Conservation (phyloP, 352 stramenopile genomes). For the Pythium scleroteichum region DNA sequence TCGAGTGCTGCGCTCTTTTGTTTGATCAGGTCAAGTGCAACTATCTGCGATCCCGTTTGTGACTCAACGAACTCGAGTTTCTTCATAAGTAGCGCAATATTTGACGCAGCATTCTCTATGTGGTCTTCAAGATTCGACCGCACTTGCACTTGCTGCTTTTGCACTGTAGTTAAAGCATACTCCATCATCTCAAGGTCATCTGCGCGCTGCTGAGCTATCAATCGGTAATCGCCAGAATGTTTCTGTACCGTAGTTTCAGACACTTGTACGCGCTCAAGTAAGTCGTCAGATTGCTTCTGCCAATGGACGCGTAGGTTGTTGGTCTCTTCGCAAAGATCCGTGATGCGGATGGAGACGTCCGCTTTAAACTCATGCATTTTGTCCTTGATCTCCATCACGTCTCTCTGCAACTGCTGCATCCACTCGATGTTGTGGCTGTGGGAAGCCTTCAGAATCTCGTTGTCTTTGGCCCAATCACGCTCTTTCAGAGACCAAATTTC, state of each 20-base stretch:
- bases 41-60: constrained; percentile 36
- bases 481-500: constrained; percentile 82
- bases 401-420: constrained; percentile 85
- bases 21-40: constrained; percentile 50
- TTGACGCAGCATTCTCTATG: constrained; percentile 37
- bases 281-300: constrained; percentile 69
- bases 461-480: constrained; percentile 85
- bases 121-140: constrained; percentile 58
- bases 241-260: constrained; percentile 47
- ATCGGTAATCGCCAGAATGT: constrained; percentile 42
- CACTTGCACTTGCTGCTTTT: constrained; percentile 66
- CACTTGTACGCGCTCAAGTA: constrained; percentile 57
- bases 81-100: constrained; percentile 47
- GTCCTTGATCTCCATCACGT: constrained; percentile 82
- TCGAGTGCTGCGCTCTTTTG: constrained; percentile 55
- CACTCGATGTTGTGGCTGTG: constrained; percentile 83
- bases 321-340: constrained; percentile 62
- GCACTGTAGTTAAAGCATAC: constrained; percentile 60
- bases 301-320: constrained; percentile 66
- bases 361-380: constrained; percentile 64
- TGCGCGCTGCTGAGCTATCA: constrained; percentile 52
- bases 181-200: constrained; percentile 80
- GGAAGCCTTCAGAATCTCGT: constrained; percentile 83
- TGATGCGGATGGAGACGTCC: constrained; percentile 54
- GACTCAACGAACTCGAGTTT: constrained; percentile 62